Evolutionary conservation across 495 filamentous ascomycete species (phyloP), one percentile per base, ranked within the genome.

Genomic region (Opeltia flavorubescens): DNA sequence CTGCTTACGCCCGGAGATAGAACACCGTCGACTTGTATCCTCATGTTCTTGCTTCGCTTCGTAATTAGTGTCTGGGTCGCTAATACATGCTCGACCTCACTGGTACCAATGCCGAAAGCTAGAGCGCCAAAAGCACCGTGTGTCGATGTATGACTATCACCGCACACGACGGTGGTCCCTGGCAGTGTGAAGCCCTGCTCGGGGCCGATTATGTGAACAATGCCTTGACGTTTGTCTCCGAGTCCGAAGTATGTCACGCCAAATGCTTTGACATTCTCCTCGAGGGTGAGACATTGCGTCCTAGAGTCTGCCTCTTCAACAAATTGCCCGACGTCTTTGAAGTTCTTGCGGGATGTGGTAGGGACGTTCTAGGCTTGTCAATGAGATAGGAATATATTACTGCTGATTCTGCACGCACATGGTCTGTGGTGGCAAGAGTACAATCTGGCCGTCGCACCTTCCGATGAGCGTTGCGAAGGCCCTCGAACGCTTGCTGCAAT

Each of bases 151-250:
- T 98, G 91, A 50, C 83, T 89, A 73, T 98, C 91, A 58, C 91
- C 91, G 60, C 91, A 98, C 50, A 98, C 91, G 24, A 98, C 84
- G 15, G 91, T 98, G 29, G 91, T 95, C 48, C 89, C 91, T 7
- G 91, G 91, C 15, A 98, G 83, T 30, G 91, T 98, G 72, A 98
- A 98, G 50, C 91, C 91, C 64, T 98, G 91, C 72, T 98, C 91
- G 33, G 91, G 91, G n/a, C 91, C 91, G 55, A 98, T 95, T 58
- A 98, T 83, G 65, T 98, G 91, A 34, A 98, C 91, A 59, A 98
- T 98, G 54, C 91, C 91, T 69, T 98, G 91, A 26, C 91, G 77
- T 71, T 94, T 94, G 65, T 96, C 91, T 33, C 80, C 87, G 50
- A 98, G 79, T 43, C 91, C 91, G 56, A 98, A 98, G 67, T 95